Evolutionary conservation across 2,329 filamentous ascomycete genomes (phyloP).

Genomic region (Bipolaris zeicola): DNA sequence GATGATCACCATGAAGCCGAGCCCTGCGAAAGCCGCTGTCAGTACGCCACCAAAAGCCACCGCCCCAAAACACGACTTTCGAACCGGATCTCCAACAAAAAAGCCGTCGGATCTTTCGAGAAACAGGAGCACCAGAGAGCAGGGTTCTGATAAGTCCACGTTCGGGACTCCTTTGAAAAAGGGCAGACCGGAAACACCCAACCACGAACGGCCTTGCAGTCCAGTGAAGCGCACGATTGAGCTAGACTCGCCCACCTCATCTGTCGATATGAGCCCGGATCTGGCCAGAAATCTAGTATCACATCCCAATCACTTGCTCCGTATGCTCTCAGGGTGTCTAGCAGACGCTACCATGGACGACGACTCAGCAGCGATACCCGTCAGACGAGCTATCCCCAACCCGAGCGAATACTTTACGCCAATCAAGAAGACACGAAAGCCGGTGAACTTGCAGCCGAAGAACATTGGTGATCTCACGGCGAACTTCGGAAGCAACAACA

Average conservation of each 20-base stretch:
- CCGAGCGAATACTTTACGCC: not conserved
- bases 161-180: conserved; percentile 1
- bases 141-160: not conserved
- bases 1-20: not conserved
- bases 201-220: conserved; percentile 3
- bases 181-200: not conserved
- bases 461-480: conserved; percentile 28
- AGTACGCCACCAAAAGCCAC: not conserved
- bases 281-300: not conserved
- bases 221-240: conserved; percentile 7
- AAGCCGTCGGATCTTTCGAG: conserved; percentile 10
- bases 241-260: not conserved
- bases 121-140: conserved; percentile 1
- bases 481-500: conserved; percentile 3
- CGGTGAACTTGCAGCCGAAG: conserved; percentile 1
- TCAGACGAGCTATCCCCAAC: not conserved
- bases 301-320: not conserved
- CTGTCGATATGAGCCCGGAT: not conserved
- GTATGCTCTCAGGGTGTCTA: not conserved
- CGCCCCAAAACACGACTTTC: not conserved
- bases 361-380: not conserved
- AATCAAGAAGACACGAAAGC: not conserved
- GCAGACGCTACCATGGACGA: conserved; percentile 1
- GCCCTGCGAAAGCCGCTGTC: not conserved
- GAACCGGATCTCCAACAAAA: not conserved